Conservation (phyloP, 176 grass and related monocot species). For the Oryza glaberrima region DNA sequence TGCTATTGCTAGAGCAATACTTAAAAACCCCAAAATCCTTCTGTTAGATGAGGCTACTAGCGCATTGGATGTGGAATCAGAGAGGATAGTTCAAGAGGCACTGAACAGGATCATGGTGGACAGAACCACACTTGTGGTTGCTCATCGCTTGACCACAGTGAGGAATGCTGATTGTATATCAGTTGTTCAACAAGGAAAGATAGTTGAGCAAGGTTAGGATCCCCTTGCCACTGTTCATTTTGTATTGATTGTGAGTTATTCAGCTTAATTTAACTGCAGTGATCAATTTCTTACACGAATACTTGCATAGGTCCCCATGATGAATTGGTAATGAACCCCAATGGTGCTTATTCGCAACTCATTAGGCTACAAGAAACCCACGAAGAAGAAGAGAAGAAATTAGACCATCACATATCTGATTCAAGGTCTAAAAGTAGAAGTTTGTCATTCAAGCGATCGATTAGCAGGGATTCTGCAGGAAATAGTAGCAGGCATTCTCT, state of each 20-base stretch:
- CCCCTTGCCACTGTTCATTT: background rate
- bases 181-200: slow-evolving; percentile 80
- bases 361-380: slow-evolving; percentile 60
- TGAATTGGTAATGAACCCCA: slow-evolving; percentile 63
- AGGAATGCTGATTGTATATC: slow-evolving; percentile 82
- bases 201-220: slow-evolving; percentile 83
- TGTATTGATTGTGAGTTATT: slow-evolving; percentile 4
- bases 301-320: slow-evolving; percentile 60
- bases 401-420: slow-evolving; percentile 27
- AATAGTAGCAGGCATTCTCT: slow-evolving; percentile 61
- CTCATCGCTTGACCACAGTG: slow-evolving; percentile 81
- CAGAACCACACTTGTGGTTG: slow-evolving; percentile 83
- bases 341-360: slow-evolving; percentile 79
- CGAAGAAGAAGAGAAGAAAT: slow-evolving; percentile 51
- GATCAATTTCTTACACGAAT: slow-evolving; percentile 25
- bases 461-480: slow-evolving; percentile 55
- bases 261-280: slow-evolving; percentile 1
- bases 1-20: slow-evolving; percentile 83
- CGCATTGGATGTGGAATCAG: slow-evolving; percentile 86
- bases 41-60: slow-evolving; percentile 93
- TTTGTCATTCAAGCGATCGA: slow-evolving; percentile 56
- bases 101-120: slow-evolving; percentile 77
- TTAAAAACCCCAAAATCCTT: slow-evolving; percentile 83
- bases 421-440: slow-evolving; percentile 59
- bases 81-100: slow-evolving; percentile 85